Percentiles rank a stretch among this genome's conserved stretches.
These are phyloP conservation scores for Trametes coccinea DNA, from an alignment of 768 basidiomycete species.

Conservation along the genomic window DNA sequence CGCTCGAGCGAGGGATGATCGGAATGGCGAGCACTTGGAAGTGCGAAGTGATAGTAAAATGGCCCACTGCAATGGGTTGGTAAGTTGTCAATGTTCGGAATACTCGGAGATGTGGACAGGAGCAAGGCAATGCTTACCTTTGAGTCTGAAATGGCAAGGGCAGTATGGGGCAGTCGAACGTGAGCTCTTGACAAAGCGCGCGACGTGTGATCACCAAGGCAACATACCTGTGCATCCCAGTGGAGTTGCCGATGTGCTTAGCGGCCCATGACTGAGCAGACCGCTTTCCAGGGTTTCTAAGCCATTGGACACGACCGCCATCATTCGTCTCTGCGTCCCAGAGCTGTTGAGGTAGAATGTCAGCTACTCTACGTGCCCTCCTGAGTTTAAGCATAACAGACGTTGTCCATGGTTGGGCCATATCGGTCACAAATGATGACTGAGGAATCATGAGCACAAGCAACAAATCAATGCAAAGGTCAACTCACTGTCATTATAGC, in stretches of 20 bases:
- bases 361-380: too few relatives aligned
- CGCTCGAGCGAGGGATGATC: slow-evolving; percentile 20
- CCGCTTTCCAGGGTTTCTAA: neutral
- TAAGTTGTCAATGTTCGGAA: neutral
- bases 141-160: neutral
- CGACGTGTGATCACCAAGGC: neutral
- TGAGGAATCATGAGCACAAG: neutral
- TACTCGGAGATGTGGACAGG: neutral
- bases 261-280: neutral
- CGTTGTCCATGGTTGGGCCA: neutral
- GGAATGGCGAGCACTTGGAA: slow-evolving; percentile 23
- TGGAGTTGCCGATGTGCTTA: neutral
- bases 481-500: neutral
- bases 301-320: neutral
- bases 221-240: neutral
- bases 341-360: neutral
- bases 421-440: neutral
- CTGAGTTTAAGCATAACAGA: neutral
- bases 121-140: neutral
- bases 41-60: neutral
- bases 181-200: neutral
- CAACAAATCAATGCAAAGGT: neutral
- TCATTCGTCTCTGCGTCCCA: neutral
- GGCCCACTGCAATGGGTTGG: neutral
- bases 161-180: too few relatives aligned